Evolutionary conservation across 306 rosid species (phyloP), one percentile per base, ranked within the genome.

Genomic region (Prunus campanulata): DNA sequence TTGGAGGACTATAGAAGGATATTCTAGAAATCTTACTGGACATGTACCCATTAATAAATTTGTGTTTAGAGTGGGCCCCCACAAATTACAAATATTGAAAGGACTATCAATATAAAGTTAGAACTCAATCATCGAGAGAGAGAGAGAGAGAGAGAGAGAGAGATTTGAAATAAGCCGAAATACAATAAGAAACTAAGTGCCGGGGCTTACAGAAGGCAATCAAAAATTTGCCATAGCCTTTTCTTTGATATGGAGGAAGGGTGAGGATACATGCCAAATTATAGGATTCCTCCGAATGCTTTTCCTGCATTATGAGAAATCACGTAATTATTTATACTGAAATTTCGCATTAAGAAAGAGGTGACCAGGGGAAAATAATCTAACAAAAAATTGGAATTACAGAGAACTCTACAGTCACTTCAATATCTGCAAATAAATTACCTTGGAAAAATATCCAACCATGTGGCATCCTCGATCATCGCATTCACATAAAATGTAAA

Each of bases 371-470:
- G 32, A 72, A 32, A 55, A 14, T 39, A 42, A 72, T 35, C 20
- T 20, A 27, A 72, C 66, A 8, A 39, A 46, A 56, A 61, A 25
- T n/a, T 5, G 48, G 27, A 70, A 56, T 6, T 51, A 29, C 74
- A 30, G 63, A 70, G 35, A 60, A 60, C 6, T 56, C 19, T 70
- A 16, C 62, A 30, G 12, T 32, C 19, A 70, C 5, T 70, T 70
- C 49, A 30, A 7, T 49, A 49, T 52, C 57, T 15, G n/a, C n/a
- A 52, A 57, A 50, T 24, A 46, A 18, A 47, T 80, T 89, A 90
- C 99, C 98, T 96, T 96, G 50, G 99, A 92, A 79, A 96, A 96
- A 85, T 96, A 96, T 79, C 99, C 99, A 78, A 96, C 99, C 99
- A 96, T 93, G 86, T 96, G 99, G 83, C 99, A 96, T 74, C 99